These are phyloP conservation scores for Niebla homalea DNA, from an alignment of 495 filamentous ascomycete species.

Conservation along the genomic window DNA sequence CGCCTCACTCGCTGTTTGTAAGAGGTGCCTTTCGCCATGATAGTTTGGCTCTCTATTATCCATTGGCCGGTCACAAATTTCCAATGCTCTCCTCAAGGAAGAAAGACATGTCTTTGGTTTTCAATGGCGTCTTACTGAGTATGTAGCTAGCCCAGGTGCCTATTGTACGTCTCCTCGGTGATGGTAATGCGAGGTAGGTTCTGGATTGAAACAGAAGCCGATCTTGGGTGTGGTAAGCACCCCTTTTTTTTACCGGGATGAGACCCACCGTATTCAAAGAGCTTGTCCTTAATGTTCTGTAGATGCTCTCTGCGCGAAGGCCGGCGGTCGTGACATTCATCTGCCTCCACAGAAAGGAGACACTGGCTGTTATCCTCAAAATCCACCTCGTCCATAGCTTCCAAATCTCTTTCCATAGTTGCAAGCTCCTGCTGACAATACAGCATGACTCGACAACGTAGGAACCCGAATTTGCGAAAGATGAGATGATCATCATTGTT, in stretches of 20 bases:
- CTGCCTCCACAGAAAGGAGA: background rate
- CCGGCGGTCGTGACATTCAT: background rate
- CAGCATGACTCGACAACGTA: background rate
- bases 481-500: background rate
- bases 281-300: background rate
- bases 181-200: background rate
- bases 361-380: too few species aligned
- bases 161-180: background rate
- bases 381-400: background rate
- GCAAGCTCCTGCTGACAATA: background rate
- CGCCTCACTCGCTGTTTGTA: too few species aligned
- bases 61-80: too few species aligned
- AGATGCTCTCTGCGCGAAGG: background rate
- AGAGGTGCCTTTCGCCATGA: too few species aligned
- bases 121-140: background rate
- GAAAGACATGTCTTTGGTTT: too few species aligned
- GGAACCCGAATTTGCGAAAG: background rate
- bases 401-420: background rate
- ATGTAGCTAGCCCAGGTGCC: background rate
- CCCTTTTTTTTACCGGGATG: background rate
- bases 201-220: background rate
- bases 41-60: too few species aligned
- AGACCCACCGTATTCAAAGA: background rate
- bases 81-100: too few species aligned
- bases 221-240: background rate